phyloP scores from a whole-genome alignment of 2,329 filamentous ascomycete species.

The Lasiodiplodia hormozganensis region DNA sequence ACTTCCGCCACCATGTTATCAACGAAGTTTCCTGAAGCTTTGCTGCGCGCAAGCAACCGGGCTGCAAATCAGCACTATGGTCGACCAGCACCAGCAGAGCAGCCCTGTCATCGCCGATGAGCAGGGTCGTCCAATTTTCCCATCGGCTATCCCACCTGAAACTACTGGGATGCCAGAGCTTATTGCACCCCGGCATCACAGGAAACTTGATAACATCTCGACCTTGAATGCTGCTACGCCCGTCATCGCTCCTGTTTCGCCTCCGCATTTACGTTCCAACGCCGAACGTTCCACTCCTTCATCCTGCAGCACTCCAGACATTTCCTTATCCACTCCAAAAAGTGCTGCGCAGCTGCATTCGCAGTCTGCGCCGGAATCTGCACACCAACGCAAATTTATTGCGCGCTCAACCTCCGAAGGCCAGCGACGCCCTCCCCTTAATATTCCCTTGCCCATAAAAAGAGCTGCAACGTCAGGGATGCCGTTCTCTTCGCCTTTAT shows the following conservation, averaged over 20 bases:
- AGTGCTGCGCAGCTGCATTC: background rate
- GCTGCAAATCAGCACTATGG: conserved; percentile 3
- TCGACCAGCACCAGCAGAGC: background rate
- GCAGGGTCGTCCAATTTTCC: conserved; percentile 9
- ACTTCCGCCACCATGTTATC: background rate
- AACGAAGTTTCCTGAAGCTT: background rate
- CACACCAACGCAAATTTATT: background rate
- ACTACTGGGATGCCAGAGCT: conserved; percentile 21
- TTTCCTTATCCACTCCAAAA: no score
- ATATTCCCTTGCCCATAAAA: background rate
- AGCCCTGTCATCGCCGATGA: conserved; percentile 20
- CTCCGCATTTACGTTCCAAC: background rate
- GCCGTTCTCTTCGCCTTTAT: background rate
- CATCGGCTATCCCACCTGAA: conserved; percentile 25
- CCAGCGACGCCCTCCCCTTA: background rate
- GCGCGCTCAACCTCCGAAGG: background rate
- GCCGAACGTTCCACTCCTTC: background rate
- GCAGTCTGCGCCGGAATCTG: background rate
- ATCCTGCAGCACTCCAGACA: background rate
- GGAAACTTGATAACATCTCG: conserved; percentile 3
- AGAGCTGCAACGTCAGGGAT: conserved; percentile 10
- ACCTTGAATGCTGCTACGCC: background rate
- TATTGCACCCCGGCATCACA: conserved; percentile 8
- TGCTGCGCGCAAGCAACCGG: background rate
- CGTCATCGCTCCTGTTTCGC: background rate